These are phyloP conservation scores for Angomonas ambiguus DNA, from an alignment of 208 protist genomes.

Conservation along the genomic window DNA sequence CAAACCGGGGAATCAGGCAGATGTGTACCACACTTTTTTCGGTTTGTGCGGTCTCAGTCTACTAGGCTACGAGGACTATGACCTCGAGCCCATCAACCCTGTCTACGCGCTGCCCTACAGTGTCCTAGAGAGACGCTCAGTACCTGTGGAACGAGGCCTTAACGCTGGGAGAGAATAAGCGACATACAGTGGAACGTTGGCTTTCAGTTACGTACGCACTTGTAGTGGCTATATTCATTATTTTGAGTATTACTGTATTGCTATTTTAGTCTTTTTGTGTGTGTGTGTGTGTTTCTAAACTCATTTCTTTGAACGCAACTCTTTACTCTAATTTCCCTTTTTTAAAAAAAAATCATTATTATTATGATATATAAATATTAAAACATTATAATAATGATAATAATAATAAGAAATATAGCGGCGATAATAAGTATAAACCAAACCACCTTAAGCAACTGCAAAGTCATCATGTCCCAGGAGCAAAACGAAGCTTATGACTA, in stretches of 20 bases:
- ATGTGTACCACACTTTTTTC: constrained; percentile 99
- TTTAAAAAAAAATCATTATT: neutral
- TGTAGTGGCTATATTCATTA: no score
- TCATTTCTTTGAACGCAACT: neutral
- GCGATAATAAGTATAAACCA: no score
- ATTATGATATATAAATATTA: constrained; percentile 12
- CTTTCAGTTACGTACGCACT: no score
- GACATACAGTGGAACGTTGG: no score
- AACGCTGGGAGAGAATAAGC: constrained; percentile 28
- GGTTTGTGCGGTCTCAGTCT: constrained; percentile 95
- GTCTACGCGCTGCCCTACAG: constrained; percentile 88
- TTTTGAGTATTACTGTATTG: constrained; percentile 5
- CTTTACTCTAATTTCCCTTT: constrained; percentile 11
- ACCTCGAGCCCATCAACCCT: constrained; percentile 73
- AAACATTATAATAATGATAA: neutral
- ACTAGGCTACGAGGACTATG: constrained; percentile 80
- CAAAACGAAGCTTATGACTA: constrained; percentile 85
- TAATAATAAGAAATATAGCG: neutral
- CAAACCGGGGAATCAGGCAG: constrained; percentile 95
- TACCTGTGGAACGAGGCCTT: constrained; percentile 49
- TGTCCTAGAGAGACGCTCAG: constrained; percentile 54
- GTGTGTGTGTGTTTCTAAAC: neutral
- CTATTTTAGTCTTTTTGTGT: neutral
- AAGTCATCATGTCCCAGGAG: constrained; percentile 44
- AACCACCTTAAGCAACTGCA: no score